These are phyloP conservation scores for Malassezia furfur DNA, from an alignment of 1,284 basidiomycete genomes.

Conservation along the genomic window DNA sequence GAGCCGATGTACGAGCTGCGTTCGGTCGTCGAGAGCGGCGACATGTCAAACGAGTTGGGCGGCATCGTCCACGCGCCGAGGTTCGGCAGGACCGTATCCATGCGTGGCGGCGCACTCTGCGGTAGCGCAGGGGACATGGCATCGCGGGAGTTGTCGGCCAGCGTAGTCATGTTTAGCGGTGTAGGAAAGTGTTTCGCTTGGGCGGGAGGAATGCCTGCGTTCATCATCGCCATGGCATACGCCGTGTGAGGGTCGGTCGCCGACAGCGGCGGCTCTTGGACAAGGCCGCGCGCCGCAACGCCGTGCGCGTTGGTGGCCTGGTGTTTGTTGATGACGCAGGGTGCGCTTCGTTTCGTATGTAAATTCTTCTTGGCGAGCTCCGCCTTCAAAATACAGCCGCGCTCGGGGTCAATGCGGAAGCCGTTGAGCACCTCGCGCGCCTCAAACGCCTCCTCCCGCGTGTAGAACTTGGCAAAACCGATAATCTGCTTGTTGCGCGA, in stretches of 20 bases:
- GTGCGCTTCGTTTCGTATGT: constrained; percentile 57
- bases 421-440: constrained; percentile 85
- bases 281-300: not conserved
- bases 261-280: not conserved
- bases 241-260: not conserved
- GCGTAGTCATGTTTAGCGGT: not conserved
- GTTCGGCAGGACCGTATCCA: not conserved
- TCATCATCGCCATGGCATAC: not conserved
- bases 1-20: not conserved
- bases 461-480: constrained; percentile 90
- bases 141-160: not conserved
- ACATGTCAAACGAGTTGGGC: not conserved
- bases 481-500: constrained; percentile 64
- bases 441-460: constrained; percentile 72
- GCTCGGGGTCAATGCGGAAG: constrained; percentile 82
- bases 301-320: not conserved
- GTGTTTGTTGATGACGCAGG: constrained; percentile 2
- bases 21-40: not conserved
- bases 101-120: not conserved
- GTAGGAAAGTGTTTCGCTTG: not conserved
- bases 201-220: not conserved
- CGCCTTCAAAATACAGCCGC: constrained; percentile 84
- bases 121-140: not conserved
- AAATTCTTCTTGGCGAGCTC: constrained; percentile 99
- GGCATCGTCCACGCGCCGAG: not conserved